Base-by-base conservation (phyloP, 2,329 filamentous ascomycete genomes). In the Colletotrichum chrysophilum region DNA sequence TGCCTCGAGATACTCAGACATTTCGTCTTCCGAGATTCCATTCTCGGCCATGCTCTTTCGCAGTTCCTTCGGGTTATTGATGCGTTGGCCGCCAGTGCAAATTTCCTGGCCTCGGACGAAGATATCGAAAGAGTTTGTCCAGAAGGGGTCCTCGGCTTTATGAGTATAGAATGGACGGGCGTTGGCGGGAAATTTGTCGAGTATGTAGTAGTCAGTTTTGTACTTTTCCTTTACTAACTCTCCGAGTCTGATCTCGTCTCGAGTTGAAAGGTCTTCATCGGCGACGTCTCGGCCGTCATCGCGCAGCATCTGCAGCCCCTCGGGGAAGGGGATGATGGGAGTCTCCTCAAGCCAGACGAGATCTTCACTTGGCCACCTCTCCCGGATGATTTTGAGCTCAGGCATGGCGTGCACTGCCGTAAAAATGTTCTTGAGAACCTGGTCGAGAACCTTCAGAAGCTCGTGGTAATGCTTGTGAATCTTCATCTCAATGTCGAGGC, bases 101-200 rank as follows among this genome's bases (percentile, higher is more conserved):
- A 98, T 97, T 83, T 98, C 96, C 81, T 98, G 96, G 1, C 96
- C 96, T 34, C 96, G 94, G 58, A 98, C 90, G 86, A 98, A 98
- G 74, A 98, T 97, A 83, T 98, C 96, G 80, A 98, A 98, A 0
- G 96, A 98, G 83, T 98, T 98, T 66, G 96, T 98, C 83, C 93
- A 92, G 38, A 90, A 88, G 14, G 91, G 88, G 80, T 97, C 91
- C 18, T 93, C 88, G 3, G 93, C 90, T 77, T 98, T 95, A 91
- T 98, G 96, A 2, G 96, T 95, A 82, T 98, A 98, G 85, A 98
- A 98, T 0, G 96, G 96, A 58, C 96, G 92, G 4, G 95, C 96
- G 8, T 92, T 93, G 26, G 91, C 88, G 1, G 96, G 96, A 87
- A 98, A 98, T 82, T 97, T 98, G 89, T 98, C 96, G 55, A 98